These are phyloP conservation scores for Oxytropis ochrocephala DNA, from an alignment of 306 rosid species.

Conservation along the genomic window DNA sequence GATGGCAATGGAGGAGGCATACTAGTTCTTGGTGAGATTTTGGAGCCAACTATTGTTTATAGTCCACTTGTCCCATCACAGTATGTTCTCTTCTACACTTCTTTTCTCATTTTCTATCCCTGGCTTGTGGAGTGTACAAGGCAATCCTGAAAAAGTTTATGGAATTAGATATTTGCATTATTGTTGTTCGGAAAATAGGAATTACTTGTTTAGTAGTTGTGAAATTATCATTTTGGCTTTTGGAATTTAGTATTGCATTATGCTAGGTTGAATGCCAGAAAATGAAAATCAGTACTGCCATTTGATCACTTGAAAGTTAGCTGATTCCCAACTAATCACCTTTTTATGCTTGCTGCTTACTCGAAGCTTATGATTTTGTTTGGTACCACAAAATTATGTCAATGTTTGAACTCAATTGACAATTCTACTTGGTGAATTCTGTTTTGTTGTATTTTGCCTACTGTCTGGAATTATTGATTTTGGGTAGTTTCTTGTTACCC, in stretches of 20 bases:
- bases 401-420: background rate
- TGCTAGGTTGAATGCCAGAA: background rate
- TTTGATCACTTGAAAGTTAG: background rate
- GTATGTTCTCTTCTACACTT: conserved; percentile 58
- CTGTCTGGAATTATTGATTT: background rate
- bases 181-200: background rate
- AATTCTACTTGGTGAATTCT: background rate
- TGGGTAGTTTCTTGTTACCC: background rate
- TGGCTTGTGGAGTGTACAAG: background rate
- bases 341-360: background rate
- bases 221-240: background rate
- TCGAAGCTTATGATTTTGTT: background rate
- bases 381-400: background rate
- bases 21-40: conserved; percentile 93
- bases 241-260: background rate
- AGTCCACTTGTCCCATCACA: conserved; percentile 93
- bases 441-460: background rate
- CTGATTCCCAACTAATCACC: background rate
- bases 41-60: conserved; percentile 88
- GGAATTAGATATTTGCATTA: background rate
- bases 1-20: conserved; percentile 90
- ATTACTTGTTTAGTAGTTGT: background rate
- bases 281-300: background rate
- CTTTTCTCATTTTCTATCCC: conserved; percentile 12
- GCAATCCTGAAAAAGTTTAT: background rate